Evolutionary conservation across 2,329 filamentous ascomycete genomes (phyloP).

Genomic region (Alternaria burnsii): DNA sequence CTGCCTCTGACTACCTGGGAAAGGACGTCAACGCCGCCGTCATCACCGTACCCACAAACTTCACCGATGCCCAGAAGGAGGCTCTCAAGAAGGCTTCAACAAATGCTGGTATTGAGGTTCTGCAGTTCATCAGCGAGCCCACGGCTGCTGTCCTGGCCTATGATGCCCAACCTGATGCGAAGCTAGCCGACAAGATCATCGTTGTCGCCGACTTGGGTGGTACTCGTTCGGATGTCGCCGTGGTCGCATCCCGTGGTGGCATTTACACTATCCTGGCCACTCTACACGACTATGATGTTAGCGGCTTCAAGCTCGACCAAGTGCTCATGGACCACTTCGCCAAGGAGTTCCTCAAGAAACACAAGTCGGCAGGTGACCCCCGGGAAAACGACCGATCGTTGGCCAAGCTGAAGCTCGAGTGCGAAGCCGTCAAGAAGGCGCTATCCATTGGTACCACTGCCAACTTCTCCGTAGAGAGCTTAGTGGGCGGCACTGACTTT

Average conservation of each 20-base stretch:
- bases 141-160: conserved; percentile 89
- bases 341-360: conserved; percentile 98
- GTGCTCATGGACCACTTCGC: conserved; percentile 95
- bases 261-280: conserved; percentile 97
- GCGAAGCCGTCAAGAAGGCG: conserved; percentile 90
- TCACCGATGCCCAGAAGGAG: conserved; percentile 83
- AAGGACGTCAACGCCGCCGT: conserved; percentile 95
- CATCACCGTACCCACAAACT: conserved; percentile 93
- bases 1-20: conserved; percentile 90
- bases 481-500: conserved; percentile 90
- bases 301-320: conserved; percentile 85
- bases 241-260: conserved; percentile 89
- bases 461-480: conserved; percentile 89
- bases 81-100: conserved; percentile 80
- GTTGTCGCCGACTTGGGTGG: conserved; percentile 94
- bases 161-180: conserved; percentile 80
- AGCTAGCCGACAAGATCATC: conserved; percentile 83
- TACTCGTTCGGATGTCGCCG: conserved; percentile 88
- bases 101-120: conserved; percentile 82
- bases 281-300: conserved; percentile 93
- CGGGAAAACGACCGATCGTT: conserved; percentile 80
- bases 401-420: conserved; percentile 91
- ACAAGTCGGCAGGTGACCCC: conserved; percentile 78
- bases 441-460: conserved; percentile 88
- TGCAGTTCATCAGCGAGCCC: conserved; percentile 93